These are phyloP conservation scores for Neocucurbitaria cava DNA, from an alignment of 2,329 filamentous ascomycete species.

Conservation along the genomic window DNA sequence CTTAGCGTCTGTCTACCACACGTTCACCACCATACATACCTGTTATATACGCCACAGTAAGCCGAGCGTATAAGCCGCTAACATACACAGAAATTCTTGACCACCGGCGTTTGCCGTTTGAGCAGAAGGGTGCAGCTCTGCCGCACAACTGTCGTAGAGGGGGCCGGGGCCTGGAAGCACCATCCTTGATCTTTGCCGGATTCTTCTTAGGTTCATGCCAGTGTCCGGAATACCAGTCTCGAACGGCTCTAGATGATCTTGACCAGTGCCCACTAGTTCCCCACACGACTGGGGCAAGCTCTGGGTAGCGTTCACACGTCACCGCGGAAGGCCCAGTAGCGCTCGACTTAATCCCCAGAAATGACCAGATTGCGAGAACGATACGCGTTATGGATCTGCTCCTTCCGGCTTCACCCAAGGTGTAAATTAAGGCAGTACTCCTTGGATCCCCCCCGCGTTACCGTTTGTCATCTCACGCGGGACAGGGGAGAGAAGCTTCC, in stretches of 20 bases:
- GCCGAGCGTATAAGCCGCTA: constrained; percentile 7
- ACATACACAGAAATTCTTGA: not conserved
- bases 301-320: not conserved
- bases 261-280: constrained; percentile 13
- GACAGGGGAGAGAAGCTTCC: constrained; percentile 12
- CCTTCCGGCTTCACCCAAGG: not conserved
- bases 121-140: constrained; percentile 7
- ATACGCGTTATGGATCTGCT: not conserved
- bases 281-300: constrained; percentile 12
- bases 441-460: not conserved
- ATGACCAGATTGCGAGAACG: not conserved
- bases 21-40: constrained; percentile 1
- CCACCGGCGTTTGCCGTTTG: constrained; percentile 3
- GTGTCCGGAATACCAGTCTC: constrained; percentile 19
- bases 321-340: not conserved
- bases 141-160: constrained; percentile 18
- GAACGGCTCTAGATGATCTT: constrained; percentile 22
- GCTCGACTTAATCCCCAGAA: not conserved
- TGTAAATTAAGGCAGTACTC: not conserved
- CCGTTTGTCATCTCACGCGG: constrained; percentile 5
- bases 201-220: constrained; percentile 18
- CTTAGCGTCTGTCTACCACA: constrained; percentile 12
- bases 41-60: constrained; percentile 5
- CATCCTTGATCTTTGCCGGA: constrained; percentile 15
- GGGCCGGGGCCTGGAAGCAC: constrained; percentile 24